phyloP scores from a whole-genome alignment of 805 yeast genomes.

The Zygoascus tannicola region DNA sequence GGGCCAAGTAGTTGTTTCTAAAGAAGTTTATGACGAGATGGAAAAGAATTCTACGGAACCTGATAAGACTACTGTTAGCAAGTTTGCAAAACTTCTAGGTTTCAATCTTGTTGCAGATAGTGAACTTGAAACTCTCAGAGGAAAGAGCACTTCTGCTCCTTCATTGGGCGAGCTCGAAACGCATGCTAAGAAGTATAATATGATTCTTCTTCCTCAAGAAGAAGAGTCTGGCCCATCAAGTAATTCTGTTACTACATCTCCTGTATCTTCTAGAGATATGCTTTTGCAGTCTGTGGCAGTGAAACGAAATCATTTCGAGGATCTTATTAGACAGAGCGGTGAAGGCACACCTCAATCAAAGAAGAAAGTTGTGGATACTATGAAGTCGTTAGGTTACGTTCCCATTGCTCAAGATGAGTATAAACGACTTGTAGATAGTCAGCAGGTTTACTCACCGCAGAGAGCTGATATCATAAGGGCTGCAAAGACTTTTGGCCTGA shows the following conservation, averaged over 20 bases:
- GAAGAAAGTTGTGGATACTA: constrained; percentile 23
- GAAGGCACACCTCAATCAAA: constrained; percentile 3
- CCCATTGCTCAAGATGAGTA: constrained; percentile 30
- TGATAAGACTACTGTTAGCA: constrained; percentile 10
- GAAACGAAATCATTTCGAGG: constrained; percentile 26
- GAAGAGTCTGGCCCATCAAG: constrained; percentile 3
- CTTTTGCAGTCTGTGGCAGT: constrained; percentile 21
- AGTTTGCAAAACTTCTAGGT: constrained; percentile 13
- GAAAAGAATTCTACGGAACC: constrained; percentile 19
- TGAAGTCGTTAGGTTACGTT: constrained; percentile 26
- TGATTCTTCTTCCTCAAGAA: constrained; percentile 20
- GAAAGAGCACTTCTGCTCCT: constrained; percentile 26
- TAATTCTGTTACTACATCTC: constrained; percentile 2
- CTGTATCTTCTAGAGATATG: constrained; percentile 7
- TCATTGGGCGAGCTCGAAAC: constrained; percentile 16
- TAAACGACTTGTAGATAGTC: constrained; percentile 24
- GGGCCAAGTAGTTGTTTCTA: constrained; percentile 14
- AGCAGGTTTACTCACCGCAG: constrained; percentile 26
- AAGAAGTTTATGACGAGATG: constrained; percentile 17
- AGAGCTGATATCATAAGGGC: constrained; percentile 26
- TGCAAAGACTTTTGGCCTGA: constrained; percentile 36
- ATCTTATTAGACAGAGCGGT: constrained; percentile 18
- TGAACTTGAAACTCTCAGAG: constrained; percentile 16
- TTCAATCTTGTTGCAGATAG: constrained; percentile 12
- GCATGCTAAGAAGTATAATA: constrained; percentile 22